Base-by-base conservation (phyloP, 1,284 basidiomycete genomes). In the Polyporus tsugae region DNA sequence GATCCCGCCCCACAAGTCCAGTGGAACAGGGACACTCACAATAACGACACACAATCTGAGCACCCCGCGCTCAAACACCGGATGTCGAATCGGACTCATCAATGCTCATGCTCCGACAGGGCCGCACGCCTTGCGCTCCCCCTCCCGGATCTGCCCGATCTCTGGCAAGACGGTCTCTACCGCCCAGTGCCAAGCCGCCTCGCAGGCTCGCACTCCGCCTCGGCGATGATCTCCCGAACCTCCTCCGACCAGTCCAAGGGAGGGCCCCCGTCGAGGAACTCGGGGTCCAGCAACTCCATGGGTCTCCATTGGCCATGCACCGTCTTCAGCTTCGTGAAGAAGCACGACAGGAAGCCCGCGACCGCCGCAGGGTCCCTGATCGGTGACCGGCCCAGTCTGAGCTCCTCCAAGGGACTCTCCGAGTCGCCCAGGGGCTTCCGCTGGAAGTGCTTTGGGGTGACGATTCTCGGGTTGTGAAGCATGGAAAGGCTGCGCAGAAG, bases 301-400 rank as follows among this genome's bases (percentile, higher is more conserved):
- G 29, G 29, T 15, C 52, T 29, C 44, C 44, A 64, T 29, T 46
- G 6, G 5, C 41, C 25, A 3, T 49, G 55, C 33, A 64, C 13
- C 9, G 49, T n/a, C 17, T 36, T 29, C 22, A 64, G 2, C 2
- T 22, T 36, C 33, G 62, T 49, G 58, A 67, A 63, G 25, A 60
- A 38, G 62, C 63, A 58, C 44, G 66, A 63, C 57, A 67, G 29
- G 49, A 63, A 60, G 44, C 62, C 62, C 25, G 52, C 52, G 52
- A 55, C 52, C 29, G 52, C 52, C 4, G 33, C 52, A 1, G 25
- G 52, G 52, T 35, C 13, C 13, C 33, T 9, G 52, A 55, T 60
- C 4, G 29, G 44, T 49, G 66, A 67, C 17, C 44, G 62, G 15
- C 66, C 66, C 25, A 67, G 38, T 2, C 29, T 36, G 29, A 67